Evolutionary conservation across 2,329 filamentous ascomycete genomes (phyloP).

Genomic region (Hypoxylon sp.): DNA sequence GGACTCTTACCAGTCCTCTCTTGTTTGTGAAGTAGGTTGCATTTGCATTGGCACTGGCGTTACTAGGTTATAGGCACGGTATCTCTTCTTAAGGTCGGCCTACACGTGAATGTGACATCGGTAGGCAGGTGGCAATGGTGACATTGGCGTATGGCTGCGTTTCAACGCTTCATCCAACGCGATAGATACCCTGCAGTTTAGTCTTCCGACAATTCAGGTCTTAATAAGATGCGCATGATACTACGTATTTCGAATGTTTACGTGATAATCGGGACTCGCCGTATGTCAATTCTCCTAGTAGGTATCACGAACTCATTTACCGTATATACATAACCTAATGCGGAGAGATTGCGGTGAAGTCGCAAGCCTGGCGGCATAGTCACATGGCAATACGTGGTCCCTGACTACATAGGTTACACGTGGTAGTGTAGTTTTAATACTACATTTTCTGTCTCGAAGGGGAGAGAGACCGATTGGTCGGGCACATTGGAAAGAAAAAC

Average conservation of each 20-base stretch:
- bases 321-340: too few relatives aligned
- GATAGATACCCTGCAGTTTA: conserved; percentile 43
- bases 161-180: conserved; percentile 44
- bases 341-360: conserved; percentile 3
- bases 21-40: conserved; percentile 31
- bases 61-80: conserved; percentile 37
- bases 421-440: conserved; percentile 5
- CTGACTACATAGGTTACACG: background rate
- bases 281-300: background rate
- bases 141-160: conserved; percentile 49
- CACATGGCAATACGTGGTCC: conserved; percentile 3
- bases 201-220: conserved; percentile 36
- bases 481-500: background rate
- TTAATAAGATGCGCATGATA: conserved; percentile 3
- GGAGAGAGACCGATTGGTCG: conserved; percentile 36
- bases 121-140: conserved; percentile 50
- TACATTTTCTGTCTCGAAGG: conserved; percentile 6
- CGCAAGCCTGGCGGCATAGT: background rate
- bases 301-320: background rate
- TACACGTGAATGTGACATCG: conserved; percentile 34
- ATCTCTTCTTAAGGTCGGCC: conserved; percentile 24
- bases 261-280: background rate
- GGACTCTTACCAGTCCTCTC: conserved; percentile 24
- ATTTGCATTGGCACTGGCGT: conserved; percentile 53
- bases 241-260: background rate